These are phyloP conservation scores for Phyllosticta citriasiana DNA, from an alignment of 2,329 filamentous ascomycete genomes.

Conservation along the genomic window DNA sequence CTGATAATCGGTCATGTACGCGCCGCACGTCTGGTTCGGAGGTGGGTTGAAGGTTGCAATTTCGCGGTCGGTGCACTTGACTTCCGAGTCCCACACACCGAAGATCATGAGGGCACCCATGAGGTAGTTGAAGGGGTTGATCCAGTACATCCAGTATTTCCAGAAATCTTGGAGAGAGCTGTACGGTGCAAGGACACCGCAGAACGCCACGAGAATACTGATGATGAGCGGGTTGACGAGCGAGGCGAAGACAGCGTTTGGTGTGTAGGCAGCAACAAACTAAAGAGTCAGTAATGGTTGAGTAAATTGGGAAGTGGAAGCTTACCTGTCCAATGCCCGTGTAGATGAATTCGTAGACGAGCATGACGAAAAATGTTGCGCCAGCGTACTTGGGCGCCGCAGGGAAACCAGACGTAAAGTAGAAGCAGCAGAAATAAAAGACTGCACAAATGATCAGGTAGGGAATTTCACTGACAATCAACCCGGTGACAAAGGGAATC, in stretches of 20 bases:
- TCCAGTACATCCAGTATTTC: slow-evolving; percentile 31
- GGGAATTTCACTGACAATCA: slow-evolving; percentile 38
- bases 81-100: slow-evolving; percentile 31
- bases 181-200: slow-evolving; percentile 27
- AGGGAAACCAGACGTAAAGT: slow-evolving; percentile 34
- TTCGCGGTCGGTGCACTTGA: slow-evolving; percentile 27
- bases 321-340: slow-evolving; percentile 40
- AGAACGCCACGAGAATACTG: slow-evolving; percentile 22
- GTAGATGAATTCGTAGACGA: slow-evolving; percentile 50
- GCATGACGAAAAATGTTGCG: slow-evolving; percentile 24
- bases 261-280: slow-evolving; percentile 39
- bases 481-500: slow-evolving; percentile 9
- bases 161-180: slow-evolving; percentile 24
- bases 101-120: slow-evolving; percentile 32
- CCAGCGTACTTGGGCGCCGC: slow-evolving; percentile 38
- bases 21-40: slow-evolving; percentile 43
- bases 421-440: slow-evolving; percentile 36
- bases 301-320: no score
- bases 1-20: slow-evolving; percentile 48
- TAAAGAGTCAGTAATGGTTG: neutral
- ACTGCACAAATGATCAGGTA: slow-evolving; percentile 37
- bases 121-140: slow-evolving; percentile 36
- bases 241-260: slow-evolving; percentile 36
- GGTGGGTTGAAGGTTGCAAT: slow-evolving; percentile 39
- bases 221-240: slow-evolving; percentile 33